These are phyloP conservation scores for Cercospora zeae-maydis DNA, from an alignment of 2,329 filamentous ascomycete genomes.

Conservation along the genomic window DNA sequence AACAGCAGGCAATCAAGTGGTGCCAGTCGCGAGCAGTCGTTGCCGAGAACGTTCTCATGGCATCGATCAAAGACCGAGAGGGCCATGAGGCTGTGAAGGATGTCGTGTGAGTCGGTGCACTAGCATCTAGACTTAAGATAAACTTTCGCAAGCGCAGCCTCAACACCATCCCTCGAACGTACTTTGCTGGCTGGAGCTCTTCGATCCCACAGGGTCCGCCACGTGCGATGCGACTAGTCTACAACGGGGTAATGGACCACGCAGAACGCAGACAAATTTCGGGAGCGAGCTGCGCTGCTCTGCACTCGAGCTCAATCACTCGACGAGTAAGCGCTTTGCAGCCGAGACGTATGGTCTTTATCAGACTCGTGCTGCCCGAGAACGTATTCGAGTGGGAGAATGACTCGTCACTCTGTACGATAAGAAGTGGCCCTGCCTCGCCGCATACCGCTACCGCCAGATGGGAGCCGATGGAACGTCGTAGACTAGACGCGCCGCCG, in stretches of 20 bases:
- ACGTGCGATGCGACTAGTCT: neutral
- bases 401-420: neutral
- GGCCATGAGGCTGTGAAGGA: too few relatives aligned
- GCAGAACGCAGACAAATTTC: neutral
- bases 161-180: neutral
- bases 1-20: neutral
- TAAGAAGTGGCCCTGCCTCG: neutral
- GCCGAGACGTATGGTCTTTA: neutral
- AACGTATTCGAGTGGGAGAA: neutral
- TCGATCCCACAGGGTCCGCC: neutral
- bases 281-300: neutral
- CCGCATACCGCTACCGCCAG: neutral
- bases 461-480: neutral
- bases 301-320: neutral
- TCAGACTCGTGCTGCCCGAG: neutral
- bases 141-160: neutral
- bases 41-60: neutral
- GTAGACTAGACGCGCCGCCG: neutral
- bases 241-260: neutral
- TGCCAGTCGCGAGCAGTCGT: neutral
- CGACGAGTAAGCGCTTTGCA: neutral
- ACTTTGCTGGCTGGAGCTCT: constrained; percentile 1
- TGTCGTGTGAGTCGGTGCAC: neutral
- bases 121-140: constrained; percentile 5
- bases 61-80: neutral